Conservation (phyloP, 2,329 filamentous ascomycete species). For the Canariomyces notabilis region DNA sequence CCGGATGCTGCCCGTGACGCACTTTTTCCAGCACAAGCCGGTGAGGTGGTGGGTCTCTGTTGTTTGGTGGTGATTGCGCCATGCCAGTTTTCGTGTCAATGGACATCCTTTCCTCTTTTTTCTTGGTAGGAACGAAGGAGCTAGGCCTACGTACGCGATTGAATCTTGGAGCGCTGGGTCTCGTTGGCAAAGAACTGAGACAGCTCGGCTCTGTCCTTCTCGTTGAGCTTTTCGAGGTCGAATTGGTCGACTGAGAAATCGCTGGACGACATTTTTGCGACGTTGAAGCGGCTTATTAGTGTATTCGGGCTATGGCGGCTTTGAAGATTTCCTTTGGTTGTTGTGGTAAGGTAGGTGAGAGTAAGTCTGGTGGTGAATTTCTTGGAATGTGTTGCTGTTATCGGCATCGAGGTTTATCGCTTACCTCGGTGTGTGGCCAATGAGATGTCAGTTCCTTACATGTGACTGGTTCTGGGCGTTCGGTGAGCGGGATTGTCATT, state of each 20-base stretch:
- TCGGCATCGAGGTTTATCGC: background rate
- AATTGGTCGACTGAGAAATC: slow-evolving; percentile 39
- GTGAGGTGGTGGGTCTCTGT: slow-evolving; percentile 52
- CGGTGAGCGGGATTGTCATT: background rate
- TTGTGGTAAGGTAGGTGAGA: too few species aligned
- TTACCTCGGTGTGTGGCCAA: slow-evolving; percentile 14
- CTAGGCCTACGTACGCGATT: slow-evolving; percentile 48
- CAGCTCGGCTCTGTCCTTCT: slow-evolving; percentile 80
- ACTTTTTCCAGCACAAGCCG: slow-evolving; percentile 93
- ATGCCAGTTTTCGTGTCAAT: background rate
- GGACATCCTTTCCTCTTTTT: background rate
- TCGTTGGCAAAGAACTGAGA: slow-evolving; percentile 82
- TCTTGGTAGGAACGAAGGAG: background rate
- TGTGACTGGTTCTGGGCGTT: background rate
- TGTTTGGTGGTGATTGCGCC: background rate
- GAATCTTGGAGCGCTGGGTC: slow-evolving; percentile 71
- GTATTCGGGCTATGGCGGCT: background rate
- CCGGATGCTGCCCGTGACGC: slow-evolving; percentile 71
- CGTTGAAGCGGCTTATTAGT: background rate
- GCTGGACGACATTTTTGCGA: slow-evolving; percentile 17
- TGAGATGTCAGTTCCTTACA: background rate
- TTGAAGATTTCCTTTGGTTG: too few species aligned
- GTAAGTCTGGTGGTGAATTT: slow-evolving; percentile 12
- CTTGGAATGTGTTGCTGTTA: slow-evolving; percentile 2
- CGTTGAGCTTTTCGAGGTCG: slow-evolving; percentile 70